Percentiles rank a stretch among this genome's conserved stretches.
Conservation (phyloP, 2,329 filamentous ascomycete genomes). For the Pyrenophora graminea region DNA sequence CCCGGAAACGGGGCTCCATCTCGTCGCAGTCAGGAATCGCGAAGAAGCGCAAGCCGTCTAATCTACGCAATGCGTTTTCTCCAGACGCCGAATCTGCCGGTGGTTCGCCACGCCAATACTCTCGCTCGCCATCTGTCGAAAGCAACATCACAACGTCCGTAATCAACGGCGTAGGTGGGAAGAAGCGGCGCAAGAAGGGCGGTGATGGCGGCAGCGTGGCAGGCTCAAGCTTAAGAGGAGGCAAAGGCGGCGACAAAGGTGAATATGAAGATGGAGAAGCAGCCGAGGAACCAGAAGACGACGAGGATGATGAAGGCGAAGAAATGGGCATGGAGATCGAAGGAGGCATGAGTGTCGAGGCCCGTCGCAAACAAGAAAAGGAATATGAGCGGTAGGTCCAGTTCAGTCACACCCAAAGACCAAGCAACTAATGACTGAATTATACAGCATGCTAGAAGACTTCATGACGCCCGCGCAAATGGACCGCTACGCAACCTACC, state of each 20-base stretch:
- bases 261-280: constrained; percentile 59
- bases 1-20: constrained; percentile 67
- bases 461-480: constrained; percentile 70
- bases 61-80: constrained; percentile 78
- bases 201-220: constrained; percentile 42
- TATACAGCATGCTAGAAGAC: constrained; percentile 60
- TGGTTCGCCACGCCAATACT: constrained; percentile 55
- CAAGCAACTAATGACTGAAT: background rate
- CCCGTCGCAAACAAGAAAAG: constrained; percentile 68
- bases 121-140: constrained; percentile 69
- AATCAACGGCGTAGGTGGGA: constrained; percentile 53
- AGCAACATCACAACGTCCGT: constrained; percentile 59
- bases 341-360: constrained; percentile 58
- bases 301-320: constrained; percentile 55
- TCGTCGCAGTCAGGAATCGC: constrained; percentile 51
- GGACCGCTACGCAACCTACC: constrained; percentile 71
- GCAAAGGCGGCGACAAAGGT: constrained; percentile 26
- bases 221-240: constrained; percentile 42
- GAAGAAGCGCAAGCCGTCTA: constrained; percentile 75
- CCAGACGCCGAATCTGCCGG: constrained; percentile 59
- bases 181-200: constrained; percentile 60
- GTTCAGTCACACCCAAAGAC: background rate
- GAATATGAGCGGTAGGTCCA: constrained; percentile 58
- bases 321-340: constrained; percentile 53
- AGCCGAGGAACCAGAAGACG: constrained; percentile 60